phyloP scores from a whole-genome alignment of 148 eudicot genomes.

The Silene uniflora region DNA sequence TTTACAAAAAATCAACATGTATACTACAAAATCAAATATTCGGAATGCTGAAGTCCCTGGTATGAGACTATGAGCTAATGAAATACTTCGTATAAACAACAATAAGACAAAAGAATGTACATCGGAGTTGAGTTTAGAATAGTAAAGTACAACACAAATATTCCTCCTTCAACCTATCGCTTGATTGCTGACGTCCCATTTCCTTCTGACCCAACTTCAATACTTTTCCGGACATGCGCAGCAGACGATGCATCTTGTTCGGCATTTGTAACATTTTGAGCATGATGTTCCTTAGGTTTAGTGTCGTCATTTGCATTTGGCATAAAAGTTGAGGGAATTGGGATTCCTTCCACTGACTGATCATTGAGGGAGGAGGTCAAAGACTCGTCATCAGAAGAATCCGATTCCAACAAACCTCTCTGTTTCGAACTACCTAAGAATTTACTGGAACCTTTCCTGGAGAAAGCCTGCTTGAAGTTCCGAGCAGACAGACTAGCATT shows the following conservation, averaged over 20 bases:
- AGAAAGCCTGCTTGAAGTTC: conserved; percentile 35
- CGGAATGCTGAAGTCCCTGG: neutral
- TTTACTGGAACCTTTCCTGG: conserved; percentile 45
- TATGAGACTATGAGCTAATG: neutral
- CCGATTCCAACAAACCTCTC: conserved; percentile 22
- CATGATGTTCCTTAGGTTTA: neutral
- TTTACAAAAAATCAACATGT: neutral
- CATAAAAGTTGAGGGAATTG: neutral
- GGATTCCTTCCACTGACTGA: conserved; percentile 14
- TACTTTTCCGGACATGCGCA: neutral
- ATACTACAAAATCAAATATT: neutral
- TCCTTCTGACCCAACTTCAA: conserved; percentile 5
- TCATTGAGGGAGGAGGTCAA: conserved; percentile 27
- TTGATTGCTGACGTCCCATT: neutral
- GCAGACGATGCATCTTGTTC: neutral
- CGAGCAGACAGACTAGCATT: conserved; percentile 63
- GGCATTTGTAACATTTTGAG: conserved; percentile 3
- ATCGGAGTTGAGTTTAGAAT: neutral
- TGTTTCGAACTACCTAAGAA: conserved; percentile 6
- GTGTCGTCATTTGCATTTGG: neutral
- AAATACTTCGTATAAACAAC: neutral
- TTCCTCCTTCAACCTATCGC: neutral
- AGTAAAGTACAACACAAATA: neutral
- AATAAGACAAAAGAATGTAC: neutral
- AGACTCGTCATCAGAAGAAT: conserved; percentile 49